These are phyloP conservation scores for Lippia alba DNA, from an alignment of 305 asterid genomes.

Conservation along the genomic window DNA sequence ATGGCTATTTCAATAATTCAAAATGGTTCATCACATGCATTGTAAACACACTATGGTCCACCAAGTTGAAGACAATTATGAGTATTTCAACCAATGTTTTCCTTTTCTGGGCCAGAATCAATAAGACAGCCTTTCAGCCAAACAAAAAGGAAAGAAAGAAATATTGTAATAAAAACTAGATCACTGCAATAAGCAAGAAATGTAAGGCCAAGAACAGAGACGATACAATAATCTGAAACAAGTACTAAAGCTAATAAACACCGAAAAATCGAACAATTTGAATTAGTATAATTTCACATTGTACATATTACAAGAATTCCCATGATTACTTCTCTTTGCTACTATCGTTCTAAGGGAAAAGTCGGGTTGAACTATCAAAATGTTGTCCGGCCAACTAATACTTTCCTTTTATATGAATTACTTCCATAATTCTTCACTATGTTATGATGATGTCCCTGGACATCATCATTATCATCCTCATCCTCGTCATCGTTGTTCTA, in stretches of 20 bases:
- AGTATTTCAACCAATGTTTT: constrained; percentile 26
- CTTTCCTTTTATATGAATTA: constrained; percentile 39
- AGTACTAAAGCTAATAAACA: constrained; percentile 2
- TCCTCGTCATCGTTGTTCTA: constrained; percentile 41
- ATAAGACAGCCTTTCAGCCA: neutral
- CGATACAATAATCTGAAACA: neutral
- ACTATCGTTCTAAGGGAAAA: constrained; percentile 31
- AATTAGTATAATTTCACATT: constrained; percentile 22
- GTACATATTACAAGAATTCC: constrained; percentile 36
- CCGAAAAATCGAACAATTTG: constrained; percentile 16
- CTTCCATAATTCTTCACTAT: constrained; percentile 46
- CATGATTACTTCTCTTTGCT: constrained; percentile 27
- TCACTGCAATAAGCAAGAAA: constrained; percentile 4
- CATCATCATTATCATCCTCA: constrained; percentile 33
- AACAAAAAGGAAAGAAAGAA: neutral
- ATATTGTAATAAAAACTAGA: neutral
- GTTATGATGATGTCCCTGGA: constrained; percentile 33
- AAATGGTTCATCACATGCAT: constrained; percentile 38
- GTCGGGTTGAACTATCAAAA: constrained; percentile 30
- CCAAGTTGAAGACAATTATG: constrained; percentile 42
- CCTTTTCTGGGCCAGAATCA: constrained; percentile 28
- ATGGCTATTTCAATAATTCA: constrained; percentile 44
- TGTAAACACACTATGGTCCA: constrained; percentile 38
- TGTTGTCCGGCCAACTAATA: constrained; percentile 28
- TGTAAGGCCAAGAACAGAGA: constrained; percentile 2